Evolutionary conservation across 2,329 filamentous ascomycete species (phyloP), one percentile per base, ranked within the genome.

Genomic region (Blumeria graminis): DNA sequence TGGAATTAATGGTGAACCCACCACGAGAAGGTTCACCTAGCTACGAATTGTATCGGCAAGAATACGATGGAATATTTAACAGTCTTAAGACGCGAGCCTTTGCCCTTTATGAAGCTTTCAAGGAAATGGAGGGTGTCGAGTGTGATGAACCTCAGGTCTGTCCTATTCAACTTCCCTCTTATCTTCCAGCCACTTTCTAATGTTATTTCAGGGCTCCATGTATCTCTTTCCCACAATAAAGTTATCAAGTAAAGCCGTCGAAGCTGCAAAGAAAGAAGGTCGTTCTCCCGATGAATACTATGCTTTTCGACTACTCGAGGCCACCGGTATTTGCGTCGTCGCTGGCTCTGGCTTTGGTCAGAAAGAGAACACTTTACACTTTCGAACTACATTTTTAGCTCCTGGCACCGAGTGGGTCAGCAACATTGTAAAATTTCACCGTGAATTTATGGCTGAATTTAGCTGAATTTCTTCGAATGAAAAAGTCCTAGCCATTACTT

Each of bases 1-100:
- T 98, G 59, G 92, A 96, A 73, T 74, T 94, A 68, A 95, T 96
- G 90, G 88, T 95, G 65, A 95, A 96, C 75, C 92, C 92, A 56
- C 92, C 92, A 41, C 76, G 77, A 66, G 70, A 80, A 63, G 90
- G 92, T 58, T 83, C 93, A 58, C 85, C 86, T 14, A 93, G 86
- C 62, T 84, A 85, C 69, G 80, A 81, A 61, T 77, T 90, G 56
- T 96, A 96, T 74, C 72, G 82, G 66, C 67, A 82, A 68, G 92
- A 98, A 70, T 95, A 92, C 72, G 80, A 82, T 67, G 74, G 71
- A 64, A 95, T 95, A 69, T 88, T 81, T 69, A 71, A 82, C 56
- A 84, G 86, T 54, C 76, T 98, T 58, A 79, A 80, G 66, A 71
- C 84, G 69, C 83, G 92, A 61, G 92, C 92, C 41, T 77, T 74